Conservation (phyloP, 1,284 basidiomycete species). For the Naganishia albida region DNA sequence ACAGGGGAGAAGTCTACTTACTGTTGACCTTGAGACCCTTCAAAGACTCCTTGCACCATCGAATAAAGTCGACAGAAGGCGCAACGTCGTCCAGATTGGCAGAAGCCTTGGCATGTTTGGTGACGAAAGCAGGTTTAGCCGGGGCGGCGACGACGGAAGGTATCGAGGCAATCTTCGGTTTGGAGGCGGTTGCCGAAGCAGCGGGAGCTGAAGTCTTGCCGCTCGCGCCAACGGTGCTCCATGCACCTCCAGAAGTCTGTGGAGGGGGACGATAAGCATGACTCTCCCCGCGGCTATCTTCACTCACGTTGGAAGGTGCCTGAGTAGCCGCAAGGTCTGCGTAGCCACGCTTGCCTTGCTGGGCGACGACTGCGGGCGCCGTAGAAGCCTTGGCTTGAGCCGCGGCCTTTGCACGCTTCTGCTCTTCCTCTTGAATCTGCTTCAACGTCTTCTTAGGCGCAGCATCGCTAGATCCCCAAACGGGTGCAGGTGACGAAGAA, state of each 20-base stretch:
- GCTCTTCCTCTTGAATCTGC: slow-evolving; percentile 98
- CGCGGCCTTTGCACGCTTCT: slow-evolving; percentile 65
- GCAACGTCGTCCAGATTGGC: slow-evolving; percentile 64
- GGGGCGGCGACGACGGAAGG: slow-evolving; percentile 33
- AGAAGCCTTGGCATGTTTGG: slow-evolving; percentile 52
- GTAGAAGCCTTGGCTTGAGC: slow-evolving; percentile 48
- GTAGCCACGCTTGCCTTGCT: slow-evolving; percentile 64
- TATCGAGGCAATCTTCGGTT: slow-evolving; percentile 35
- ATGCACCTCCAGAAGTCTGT: slow-evolving; percentile 61
- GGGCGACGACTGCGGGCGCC: slow-evolving; percentile 46
- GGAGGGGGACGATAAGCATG: slow-evolving; percentile 24
- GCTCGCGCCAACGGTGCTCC: slow-evolving; percentile 80
- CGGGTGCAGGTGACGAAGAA: slow-evolving; percentile 47
- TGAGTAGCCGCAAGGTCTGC: slow-evolving; percentile 76
- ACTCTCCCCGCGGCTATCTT: background rate
- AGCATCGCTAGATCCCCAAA: slow-evolving; percentile 47
- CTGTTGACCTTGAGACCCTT: slow-evolving; percentile 84
- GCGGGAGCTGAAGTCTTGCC: slow-evolving; percentile 61
- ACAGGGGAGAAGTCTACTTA: slow-evolving; percentile 48
- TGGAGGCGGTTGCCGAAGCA: slow-evolving; percentile 37
- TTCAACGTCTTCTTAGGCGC: slow-evolving; percentile 88
- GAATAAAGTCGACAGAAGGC: slow-evolving; percentile 84
- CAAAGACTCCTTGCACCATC: slow-evolving; percentile 85
- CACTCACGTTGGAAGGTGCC: slow-evolving; percentile 63
- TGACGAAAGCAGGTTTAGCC: slow-evolving; percentile 39